Conservation (phyloP, 306 rosid species). For the Sophora flavescens region DNA sequence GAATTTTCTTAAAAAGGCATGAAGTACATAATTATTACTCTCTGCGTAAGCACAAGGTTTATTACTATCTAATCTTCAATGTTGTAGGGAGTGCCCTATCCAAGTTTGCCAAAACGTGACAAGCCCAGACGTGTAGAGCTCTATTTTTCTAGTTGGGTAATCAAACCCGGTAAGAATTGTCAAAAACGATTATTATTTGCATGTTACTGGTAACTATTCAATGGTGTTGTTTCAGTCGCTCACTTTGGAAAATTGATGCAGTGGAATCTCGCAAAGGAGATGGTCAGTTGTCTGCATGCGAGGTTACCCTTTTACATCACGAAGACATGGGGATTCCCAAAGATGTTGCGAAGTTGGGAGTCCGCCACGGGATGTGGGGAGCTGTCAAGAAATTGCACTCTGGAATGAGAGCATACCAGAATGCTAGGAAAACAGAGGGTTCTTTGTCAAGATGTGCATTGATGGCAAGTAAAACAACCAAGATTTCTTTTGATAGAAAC, state of each 20-base stretch:
- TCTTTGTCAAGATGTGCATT: slow-evolving; percentile 72
- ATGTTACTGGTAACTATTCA: slow-evolving; percentile 24
- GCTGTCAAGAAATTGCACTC: slow-evolving; percentile 91
- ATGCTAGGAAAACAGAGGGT: slow-evolving; percentile 71
- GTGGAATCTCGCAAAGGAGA: slow-evolving; percentile 95
- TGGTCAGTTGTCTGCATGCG: slow-evolving; percentile 88
- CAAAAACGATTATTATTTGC: slow-evolving; percentile 6
- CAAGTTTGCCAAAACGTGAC: slow-evolving; percentile 87
- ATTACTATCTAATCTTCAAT: slow-evolving; percentile 47
- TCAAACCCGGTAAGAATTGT: slow-evolving; percentile 79
- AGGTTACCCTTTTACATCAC: slow-evolving; percentile 87
- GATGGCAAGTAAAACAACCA: slow-evolving; percentile 83
- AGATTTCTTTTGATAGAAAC: slow-evolving; percentile 58
- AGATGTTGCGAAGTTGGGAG: slow-evolving; percentile 95
- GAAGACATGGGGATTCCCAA: slow-evolving; percentile 99
- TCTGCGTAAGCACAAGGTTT: slow-evolving; percentile 26
- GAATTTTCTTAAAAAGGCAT: not conserved
- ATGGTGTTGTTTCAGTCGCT: slow-evolving; percentile 26
- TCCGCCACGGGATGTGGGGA: slow-evolving; percentile 99
- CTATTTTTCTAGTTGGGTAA: slow-evolving; percentile 93
- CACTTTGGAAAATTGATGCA: slow-evolving; percentile 57
- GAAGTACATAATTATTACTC: not conserved
- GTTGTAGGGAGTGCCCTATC: slow-evolving; percentile 81
- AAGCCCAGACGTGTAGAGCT: slow-evolving; percentile 95
- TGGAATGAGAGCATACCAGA: slow-evolving; percentile 96